Evolutionary conservation across 805 yeast genomes (phyloP), one percentile per base, ranked within the genome.

Genomic region (Sungouiozyma ichnusensis): DNA sequence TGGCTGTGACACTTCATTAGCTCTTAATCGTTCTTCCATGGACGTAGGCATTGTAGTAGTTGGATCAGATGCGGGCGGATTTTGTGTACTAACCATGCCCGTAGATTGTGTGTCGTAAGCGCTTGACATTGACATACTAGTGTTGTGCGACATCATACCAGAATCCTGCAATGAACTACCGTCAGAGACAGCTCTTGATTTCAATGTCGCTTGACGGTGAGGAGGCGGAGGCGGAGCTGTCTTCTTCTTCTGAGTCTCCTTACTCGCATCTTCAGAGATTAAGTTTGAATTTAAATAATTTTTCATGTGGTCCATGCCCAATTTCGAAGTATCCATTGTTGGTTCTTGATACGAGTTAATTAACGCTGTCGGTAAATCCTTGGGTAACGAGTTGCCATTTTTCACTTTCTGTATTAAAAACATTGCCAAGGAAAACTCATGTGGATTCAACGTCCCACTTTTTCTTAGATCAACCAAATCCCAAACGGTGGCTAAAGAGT

Each of bases 391-490:
- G 14, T 67, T 69, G 14, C 97, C 96, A 2, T 82, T 72, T 43
- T 88, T 68, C 52, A 74, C 79, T 60, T 81, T 84, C 63, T 86
- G 88, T 8, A 90, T 92, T 50, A 92, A 73, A 57, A 80, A 88
- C 84, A 92, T 81, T 17, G 97, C 97, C 55, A 92, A 79, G 2
- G 90, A 77, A 62, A 92, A 92, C 59, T 92, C 98, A 49, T 75
- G 71, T 52, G 73, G 76, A 40, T 83, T 72, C 55, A 92, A 85
- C 29, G 72, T 71, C 18, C 95, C 96, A 27, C 83, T 75, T 60
- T 85, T 86, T 47, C 84, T 81, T 45, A 84, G 71, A 59, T 92
- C 97, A 11, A 97, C 76, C 52, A 92, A 70, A 62, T 92, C 98
- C 98, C 98, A 92, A 32, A 90, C 77, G 17, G 76, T 66, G 2